Percentiles rank a stretch among this genome's conserved stretches.
Conservation (phyloP, 306 rosid genomes). For the Myrica gale region DNA sequence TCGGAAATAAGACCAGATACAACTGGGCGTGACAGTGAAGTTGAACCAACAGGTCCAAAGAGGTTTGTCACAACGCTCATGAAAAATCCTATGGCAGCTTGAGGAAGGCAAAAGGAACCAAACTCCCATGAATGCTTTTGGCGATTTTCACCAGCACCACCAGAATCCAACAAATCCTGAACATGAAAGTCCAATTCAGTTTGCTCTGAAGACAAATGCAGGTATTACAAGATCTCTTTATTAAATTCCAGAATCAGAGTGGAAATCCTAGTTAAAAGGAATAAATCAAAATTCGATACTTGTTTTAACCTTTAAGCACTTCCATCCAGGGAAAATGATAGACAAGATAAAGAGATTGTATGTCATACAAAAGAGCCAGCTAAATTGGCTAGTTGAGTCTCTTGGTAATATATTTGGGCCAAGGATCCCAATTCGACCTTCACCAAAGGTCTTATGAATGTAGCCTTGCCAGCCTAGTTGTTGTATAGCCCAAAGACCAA, state of each 20-base stretch:
- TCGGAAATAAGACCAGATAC: constrained; percentile 44
- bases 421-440: background rate
- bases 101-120: constrained; percentile 63
- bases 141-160: constrained; percentile 33
- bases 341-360: background rate
- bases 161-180: constrained; percentile 50
- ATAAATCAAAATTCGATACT: background rate
- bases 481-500: background rate
- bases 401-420: background rate
- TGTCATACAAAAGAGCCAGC: background rate
- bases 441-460: background rate
- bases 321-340: background rate
- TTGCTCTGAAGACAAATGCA: constrained; percentile 27
- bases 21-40: constrained; percentile 42
- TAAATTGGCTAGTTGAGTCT: background rate
- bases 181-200: constrained; percentile 27
- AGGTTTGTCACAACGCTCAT: constrained; percentile 54
- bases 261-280: background rate
- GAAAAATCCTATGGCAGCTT: constrained; percentile 67
- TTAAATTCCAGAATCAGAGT: background rate
- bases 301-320: background rate
- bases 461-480: background rate
- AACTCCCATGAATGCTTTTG: constrained; percentile 48
- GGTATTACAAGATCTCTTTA: background rate
- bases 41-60: constrained; percentile 53